Evolutionary conservation across 2,329 filamentous ascomycete species (phyloP).

Genomic region (Exophiala dermatitidis): DNA sequence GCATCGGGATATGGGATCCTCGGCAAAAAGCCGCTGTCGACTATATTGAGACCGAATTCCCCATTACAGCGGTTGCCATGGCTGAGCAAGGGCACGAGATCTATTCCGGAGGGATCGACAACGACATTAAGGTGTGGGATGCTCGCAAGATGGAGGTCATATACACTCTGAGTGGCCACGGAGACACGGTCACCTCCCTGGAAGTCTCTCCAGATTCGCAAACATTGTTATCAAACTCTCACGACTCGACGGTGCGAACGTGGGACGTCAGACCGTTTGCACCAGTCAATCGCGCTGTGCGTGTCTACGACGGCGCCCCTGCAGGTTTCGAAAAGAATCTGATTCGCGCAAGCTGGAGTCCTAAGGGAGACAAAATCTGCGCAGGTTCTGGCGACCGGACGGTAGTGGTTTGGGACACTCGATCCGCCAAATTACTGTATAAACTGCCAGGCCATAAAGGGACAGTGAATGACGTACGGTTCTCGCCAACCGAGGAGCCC

Average conservation of each 20-base stretch:
- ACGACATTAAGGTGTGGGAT: slow-evolving; percentile 96
- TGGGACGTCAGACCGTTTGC: slow-evolving; percentile 97
- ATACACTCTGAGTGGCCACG: slow-evolving; percentile 83
- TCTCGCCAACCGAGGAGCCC: slow-evolving; percentile 75
- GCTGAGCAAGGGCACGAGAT: slow-evolving; percentile 92
- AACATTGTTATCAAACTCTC: slow-evolving; percentile 79
- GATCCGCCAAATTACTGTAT: slow-evolving; percentile 83
- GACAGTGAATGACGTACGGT: slow-evolving; percentile 88
- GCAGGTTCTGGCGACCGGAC: slow-evolving; percentile 86
- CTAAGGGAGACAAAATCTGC: slow-evolving; percentile 75
- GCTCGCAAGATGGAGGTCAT: slow-evolving; percentile 81
- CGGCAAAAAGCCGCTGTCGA: slow-evolving; percentile 81
- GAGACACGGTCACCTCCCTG: slow-evolving; percentile 84
- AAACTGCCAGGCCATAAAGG: slow-evolving; percentile 95
- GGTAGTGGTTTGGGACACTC: slow-evolving; percentile 82
- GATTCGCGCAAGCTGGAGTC: slow-evolving; percentile 82
- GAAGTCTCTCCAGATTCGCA: slow-evolving; percentile 90
- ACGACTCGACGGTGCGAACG: slow-evolving; percentile 87
- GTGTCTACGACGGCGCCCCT: slow-evolving; percentile 87
- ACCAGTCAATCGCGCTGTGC: slow-evolving; percentile 73
- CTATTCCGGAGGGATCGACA: slow-evolving; percentile 91
- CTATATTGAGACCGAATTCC: slow-evolving; percentile 84
- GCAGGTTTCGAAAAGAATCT: slow-evolving; percentile 86
- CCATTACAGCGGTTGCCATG: slow-evolving; percentile 84
- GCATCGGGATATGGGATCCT: slow-evolving; percentile 92